Evolutionary conservation across 139 green algal genomes (phyloP), one percentile per base, ranked within the genome.

Genomic region (Chlorella vulgaris): DNA sequence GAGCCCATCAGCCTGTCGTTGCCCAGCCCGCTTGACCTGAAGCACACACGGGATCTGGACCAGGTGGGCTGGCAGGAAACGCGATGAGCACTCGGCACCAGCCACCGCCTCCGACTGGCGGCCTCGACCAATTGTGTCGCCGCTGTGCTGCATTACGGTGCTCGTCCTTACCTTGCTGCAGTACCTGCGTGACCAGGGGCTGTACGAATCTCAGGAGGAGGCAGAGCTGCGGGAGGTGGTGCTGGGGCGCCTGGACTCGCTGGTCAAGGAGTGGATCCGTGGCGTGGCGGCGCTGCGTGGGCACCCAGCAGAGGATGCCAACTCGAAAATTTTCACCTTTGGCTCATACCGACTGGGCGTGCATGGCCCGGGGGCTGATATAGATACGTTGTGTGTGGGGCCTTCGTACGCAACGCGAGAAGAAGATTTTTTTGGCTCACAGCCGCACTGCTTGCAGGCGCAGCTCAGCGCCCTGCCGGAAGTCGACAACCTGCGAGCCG

Each of bases 341-440:
- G 96, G 96, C 0, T 98, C 94, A 0, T 99, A 97, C 77, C 90
- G 96, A 19, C 89, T 99, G 22, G 96, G 96, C 1, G 94, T 99
- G 73, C 94, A 99, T 82, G 94, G 93, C 0, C 96, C 96, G 83
- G 96, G 96, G 18, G 89, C 91, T 75, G 96, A 99, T 87, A 99
- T 99, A 84, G 96, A 99, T 81, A 98, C 95, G 8, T 87, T 99
- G 47, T 97, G 93, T 63, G 90, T 99, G 21, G 96, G 96, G 0
- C 96, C 96, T 7, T 81, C 68, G 8, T 94, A 95, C 74, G 88
- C 89, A 10, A 88, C 79, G 6, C 85, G 94, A 2, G 91, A 97
- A n/a, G 82, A 85, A 21, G 90, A 99, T 79, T 98, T 99, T 66
- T 99, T 99, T 84, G 96, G 95, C 5, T 63, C 50, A 4, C 87